Evolutionary conservation across 176 grass and related monocot genomes (phyloP), one percentile per base, ranked within the genome.

Genomic region (Poa annua): DNA sequence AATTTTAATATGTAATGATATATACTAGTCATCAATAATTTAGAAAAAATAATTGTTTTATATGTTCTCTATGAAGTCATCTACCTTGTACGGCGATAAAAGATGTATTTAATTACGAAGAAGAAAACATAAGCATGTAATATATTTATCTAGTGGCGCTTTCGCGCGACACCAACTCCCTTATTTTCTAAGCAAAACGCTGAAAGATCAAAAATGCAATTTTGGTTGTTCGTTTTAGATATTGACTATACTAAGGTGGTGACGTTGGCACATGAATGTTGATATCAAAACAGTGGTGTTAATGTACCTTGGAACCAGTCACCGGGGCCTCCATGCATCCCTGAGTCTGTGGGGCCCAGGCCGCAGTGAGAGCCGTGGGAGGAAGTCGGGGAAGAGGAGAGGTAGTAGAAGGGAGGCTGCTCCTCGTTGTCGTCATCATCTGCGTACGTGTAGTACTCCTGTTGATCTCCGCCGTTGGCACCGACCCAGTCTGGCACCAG

Each of bases 331-430:
- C 65, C 78, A 11, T 83, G 82, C 34, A 15, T 51, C 47, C 82
- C 80, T 1, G 83, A 75, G 20, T 66, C 8, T 10, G 68, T 36
- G 15, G 85, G 48, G 0, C 78, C 76, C 68, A 80, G 9, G 8
- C 88, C 82, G 34, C n/a, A 85, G 59, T 66, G 66, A 24, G 92
- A 95, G 5, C 88, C 89, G 0, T 90, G 85, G 2, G 96, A 96
- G 6, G 96, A 92, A n/a, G 91, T 21, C 6, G 91, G 81, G 1
- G 93, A 93, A 24, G 96, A 89, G 19, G 93, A 96, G 48, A 86
- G 49, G 69, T 89, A 81, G 88, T 47, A 89, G 76, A 90, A 92
- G 1, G 89, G 92, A 35, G 89, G 90, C 49, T 88, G 85, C 14
- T 79, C 79, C 13, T 81, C 81, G 17, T 91, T 80, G 3, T 88